Base-by-base conservation (phyloP, 306 rosid genomes). In the Oxytropis ochrocephala region DNA sequence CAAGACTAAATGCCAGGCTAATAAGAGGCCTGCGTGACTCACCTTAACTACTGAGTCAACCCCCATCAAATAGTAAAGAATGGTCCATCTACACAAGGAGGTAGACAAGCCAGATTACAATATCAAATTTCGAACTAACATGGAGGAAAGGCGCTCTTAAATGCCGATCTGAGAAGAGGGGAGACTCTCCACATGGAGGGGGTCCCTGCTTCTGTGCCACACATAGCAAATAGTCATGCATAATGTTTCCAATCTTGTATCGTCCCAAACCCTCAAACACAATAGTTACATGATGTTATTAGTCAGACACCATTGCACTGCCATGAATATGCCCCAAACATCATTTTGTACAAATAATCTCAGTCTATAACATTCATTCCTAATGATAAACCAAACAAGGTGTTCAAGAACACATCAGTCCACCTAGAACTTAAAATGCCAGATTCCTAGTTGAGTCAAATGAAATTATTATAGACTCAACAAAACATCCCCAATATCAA, bases 321-420 rank as follows among this genome's bases (percentile, higher is more conserved):
- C 70, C 44, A 50, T 8, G 59, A 56, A 58, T 11, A 72, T 47
- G 61, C 76, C 48, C 30, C 30, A 18, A 29, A 7, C 52, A 72
- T 30, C 47, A 11, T 17, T 53, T 12, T 12, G 18, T 33, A 43
- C 59, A 0, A 8, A 44, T 16, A 43, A 74, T 53, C 17, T n/a
- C 19, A 64, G 42, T 35, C 19, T 30, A 7, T 12, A 54, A 17
- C n/a, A 30, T 64, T 29, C 30, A 18, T 21, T 64, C 54, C 43
- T 21, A 6, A 48, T 5, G 8, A 4, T 33, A 17, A 18, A 18
- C 36, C 30, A 35, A 49, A 48, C 33, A 3, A 48, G 48, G 32
- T n/a, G 0, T 27, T 39, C 5, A 0, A 50, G 21, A 52, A 36
- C 64, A 44, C 39, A 42, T 17, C 44, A 7, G 17, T 64, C 59